These are phyloP conservation scores for Odontarrhena argentea DNA, from an alignment of 345 rosid species.

Conservation along the genomic window DNA sequence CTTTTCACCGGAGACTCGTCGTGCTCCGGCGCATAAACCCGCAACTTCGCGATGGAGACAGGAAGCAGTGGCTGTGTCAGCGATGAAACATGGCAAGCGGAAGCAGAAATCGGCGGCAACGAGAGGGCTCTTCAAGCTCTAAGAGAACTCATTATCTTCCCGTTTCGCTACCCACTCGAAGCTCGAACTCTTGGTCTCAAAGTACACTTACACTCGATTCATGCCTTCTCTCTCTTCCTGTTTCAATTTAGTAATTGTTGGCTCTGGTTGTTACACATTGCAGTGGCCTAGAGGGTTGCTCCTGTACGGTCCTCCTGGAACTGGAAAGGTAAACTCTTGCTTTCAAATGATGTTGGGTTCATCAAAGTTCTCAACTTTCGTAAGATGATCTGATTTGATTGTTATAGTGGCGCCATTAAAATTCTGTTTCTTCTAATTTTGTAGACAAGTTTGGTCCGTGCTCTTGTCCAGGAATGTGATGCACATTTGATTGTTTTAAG, in stretches of 20 bases:
- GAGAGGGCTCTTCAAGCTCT: constrained; percentile 75
- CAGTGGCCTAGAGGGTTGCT: constrained; percentile 93
- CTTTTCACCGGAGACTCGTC: neutral
- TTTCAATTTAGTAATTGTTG: neutral
- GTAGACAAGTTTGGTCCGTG: constrained; percentile 91
- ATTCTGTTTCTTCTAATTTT: neutral
- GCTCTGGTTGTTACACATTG: constrained; percentile 6
- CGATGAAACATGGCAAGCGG: constrained; percentile 57
- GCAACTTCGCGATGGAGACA: constrained; percentile 28
- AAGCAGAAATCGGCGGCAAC: constrained; percentile 82
- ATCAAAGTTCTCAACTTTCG: neutral
- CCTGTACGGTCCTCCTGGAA: constrained; percentile 88
- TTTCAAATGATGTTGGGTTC: constrained; percentile 4
- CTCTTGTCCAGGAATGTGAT: constrained; percentile 78
- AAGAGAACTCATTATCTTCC: constrained; percentile 77
- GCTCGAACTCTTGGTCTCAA: constrained; percentile 81
- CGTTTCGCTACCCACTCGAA: constrained; percentile 65
- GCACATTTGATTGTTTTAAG: constrained; percentile 81
- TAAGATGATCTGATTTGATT: constrained; percentile 1
- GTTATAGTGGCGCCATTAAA: neutral
- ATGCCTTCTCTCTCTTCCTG: neutral
- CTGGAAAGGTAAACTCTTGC: constrained; percentile 71
- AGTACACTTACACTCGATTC: constrained; percentile 37
- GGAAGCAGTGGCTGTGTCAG: constrained; percentile 32
- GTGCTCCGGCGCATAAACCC: constrained; percentile 27